Conservation (phyloP, 140 eudicot genomes). For the Ambrosia hybrid region DNA sequence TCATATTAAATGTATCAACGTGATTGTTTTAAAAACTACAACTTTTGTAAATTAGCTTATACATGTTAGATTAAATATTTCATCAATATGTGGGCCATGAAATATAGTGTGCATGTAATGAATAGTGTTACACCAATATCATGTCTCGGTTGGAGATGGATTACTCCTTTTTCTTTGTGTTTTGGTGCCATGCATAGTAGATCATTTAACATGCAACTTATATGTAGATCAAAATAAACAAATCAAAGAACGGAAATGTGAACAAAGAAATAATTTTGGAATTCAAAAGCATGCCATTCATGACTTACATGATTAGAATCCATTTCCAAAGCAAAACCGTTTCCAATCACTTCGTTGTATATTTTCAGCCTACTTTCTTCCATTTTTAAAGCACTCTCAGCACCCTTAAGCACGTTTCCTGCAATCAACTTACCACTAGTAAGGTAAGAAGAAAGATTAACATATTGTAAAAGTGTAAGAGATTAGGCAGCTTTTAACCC, state of each 20-base stretch:
- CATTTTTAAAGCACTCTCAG: slow-evolving; percentile 76
- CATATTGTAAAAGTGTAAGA: slow-evolving; percentile 5
- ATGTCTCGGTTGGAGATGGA: not conserved
- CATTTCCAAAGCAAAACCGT: slow-evolving; percentile 41
- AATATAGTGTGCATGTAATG: no score
- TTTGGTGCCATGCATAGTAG: not conserved
- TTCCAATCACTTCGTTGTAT: slow-evolving; percentile 52
- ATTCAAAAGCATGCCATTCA: slow-evolving; percentile 18
- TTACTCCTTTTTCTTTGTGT: not conserved
- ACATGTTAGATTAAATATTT: not conserved
- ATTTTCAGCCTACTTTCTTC: slow-evolving; percentile 66
- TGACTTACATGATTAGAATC: slow-evolving; percentile 52
- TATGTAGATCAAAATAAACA: not conserved
- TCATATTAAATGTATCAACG: no score
- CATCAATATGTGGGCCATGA: not conserved
- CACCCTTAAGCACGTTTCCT: slow-evolving; percentile 59
- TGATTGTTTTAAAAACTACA: not conserved
- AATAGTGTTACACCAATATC: no score
- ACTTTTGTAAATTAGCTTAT: not conserved
- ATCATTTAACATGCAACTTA: not conserved
- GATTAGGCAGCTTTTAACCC: not conserved
- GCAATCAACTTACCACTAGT: slow-evolving; percentile 30
- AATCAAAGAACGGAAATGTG: not conserved
- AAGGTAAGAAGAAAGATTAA: slow-evolving; percentile 18
- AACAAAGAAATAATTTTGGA: not conserved